Base-by-base conservation (phyloP, 2,329 filamentous ascomycete species). In the Verticillium isaacii region DNA sequence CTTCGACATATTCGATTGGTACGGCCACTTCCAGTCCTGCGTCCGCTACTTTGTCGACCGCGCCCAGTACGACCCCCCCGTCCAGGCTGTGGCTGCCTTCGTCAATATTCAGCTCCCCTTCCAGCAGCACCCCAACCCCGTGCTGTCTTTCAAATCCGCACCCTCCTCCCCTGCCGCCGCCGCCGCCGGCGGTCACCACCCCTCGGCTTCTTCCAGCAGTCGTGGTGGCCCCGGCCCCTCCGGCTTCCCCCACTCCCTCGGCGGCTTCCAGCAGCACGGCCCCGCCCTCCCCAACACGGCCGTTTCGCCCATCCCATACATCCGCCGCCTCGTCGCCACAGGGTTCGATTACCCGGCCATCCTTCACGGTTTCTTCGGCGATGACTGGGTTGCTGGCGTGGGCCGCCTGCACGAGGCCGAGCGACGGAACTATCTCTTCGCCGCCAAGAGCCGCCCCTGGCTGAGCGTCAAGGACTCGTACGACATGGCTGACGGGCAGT, bases 301-400 rank as follows among this genome's bases (percentile, higher is more conserved):
- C 1, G 57, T 58, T 19, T 58, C 57, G 4, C 81, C 97, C 12
- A 85, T 95, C 4, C 94, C 95, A 0, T 99, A 96, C 74, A 89
- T 98, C 65, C 89, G 94, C 37, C 91, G 95, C 17, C 84, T 98
- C 2, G 88, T 98, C 56, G 92, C 92, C 17, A 98, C 94, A 0
- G 94, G 93, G 2, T 95, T 96, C 78, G 95, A 98, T 74, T 88
- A 88, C 50, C 88, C 90, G 0, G 88, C 88, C 0, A 89, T 98
- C n/a, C 80, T 99, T 63, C 92, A 97, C 71, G 93, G 93, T 12
- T 97, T 97, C 78, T 99, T 98, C 69, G 95, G 95, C n/a, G 91
- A 97, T 66, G 90, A 96, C 72, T 99, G 93, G 91, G 76, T 80
- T 37, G 80, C 84, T 23, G 95, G 95, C 2, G 83, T 98, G 57